phyloP scores from a whole-genome alignment of 192 early-diverging fungal genomes.

The Backusella psychrophila region DNA sequence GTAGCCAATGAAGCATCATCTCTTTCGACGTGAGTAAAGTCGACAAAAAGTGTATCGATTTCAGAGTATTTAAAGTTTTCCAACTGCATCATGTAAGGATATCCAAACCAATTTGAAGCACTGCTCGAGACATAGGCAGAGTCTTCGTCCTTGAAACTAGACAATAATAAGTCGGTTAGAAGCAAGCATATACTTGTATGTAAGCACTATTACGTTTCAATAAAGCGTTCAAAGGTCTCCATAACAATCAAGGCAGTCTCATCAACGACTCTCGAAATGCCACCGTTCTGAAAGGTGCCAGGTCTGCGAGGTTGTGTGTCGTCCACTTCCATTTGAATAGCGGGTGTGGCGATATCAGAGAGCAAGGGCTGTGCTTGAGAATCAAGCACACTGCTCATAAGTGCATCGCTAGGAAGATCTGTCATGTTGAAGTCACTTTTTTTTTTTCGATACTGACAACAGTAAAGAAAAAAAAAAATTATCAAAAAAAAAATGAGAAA shows the following conservation, averaged over 20 bases:
- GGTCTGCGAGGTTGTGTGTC: constrained; percentile 14
- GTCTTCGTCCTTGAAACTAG: constrained; percentile 27
- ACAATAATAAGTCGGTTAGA: neutral
- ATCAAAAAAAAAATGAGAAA: neutral
- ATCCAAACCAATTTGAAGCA: constrained; percentile 25
- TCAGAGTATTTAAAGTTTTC: constrained; percentile 54
- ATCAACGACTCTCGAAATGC: constrained; percentile 61
- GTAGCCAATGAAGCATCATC: constrained; percentile 57
- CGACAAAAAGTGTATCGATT: constrained; percentile 70
- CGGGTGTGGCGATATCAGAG: constrained; percentile 16
- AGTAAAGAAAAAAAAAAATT: neutral
- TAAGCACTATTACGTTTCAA: constrained; percentile 44
- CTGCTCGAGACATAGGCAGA: constrained; percentile 14
- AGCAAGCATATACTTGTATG: neutral
- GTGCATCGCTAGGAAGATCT: constrained; percentile 17
- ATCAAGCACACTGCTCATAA: constrained; percentile 17
- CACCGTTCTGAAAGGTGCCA: constrained; percentile 24
- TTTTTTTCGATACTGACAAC: neutral
- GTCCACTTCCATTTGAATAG: constrained; percentile 22
- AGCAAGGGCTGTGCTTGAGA: constrained; percentile 15
- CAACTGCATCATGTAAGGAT: constrained; percentile 70
- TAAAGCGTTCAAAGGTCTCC: constrained; percentile 68
- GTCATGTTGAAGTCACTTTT: constrained; percentile 1
- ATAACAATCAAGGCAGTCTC: constrained; percentile 65
- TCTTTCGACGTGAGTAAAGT: constrained; percentile 60